Base-by-base conservation (phyloP, 176 grass and related monocot genomes). In the Oropetium thomaeum region DNA sequence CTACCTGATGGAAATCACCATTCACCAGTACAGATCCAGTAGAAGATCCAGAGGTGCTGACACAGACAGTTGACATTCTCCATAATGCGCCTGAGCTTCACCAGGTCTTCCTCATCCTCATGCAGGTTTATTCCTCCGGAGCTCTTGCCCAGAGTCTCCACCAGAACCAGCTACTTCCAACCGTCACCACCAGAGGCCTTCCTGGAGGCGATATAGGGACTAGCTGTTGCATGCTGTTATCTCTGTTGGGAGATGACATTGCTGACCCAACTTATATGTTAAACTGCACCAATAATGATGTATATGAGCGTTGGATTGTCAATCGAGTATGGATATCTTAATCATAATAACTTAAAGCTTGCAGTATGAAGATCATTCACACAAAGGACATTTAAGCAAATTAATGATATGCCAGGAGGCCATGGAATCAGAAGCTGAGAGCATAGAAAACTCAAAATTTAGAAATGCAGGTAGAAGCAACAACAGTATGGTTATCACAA, bases 1-100 rank as follows among this genome's bases (percentile, higher is more conserved):
- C n/a, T 40, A 97, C 88, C 88, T 97, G 91, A 69, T 97, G 95
- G 84, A 97, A 97, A 80, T 97, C 95, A n/a, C 91, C 95, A 60
- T n/a, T n/a, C n/a, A n/a, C n/a, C n/a, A 91, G 93, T 40, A 86
- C 91, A 40, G 95, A 97, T 3, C 91, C 90, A 34, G 95, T 88
- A 7, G 95, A 97, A 32, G 88, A 93, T 1, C 95, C 91, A 17
- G 95, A 97, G 25, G 93, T 97, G 76, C 75, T 94, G 40, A 97
- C 95, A 48, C 86, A 68, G 30, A 97, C 90, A 1, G 90, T 88
- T 88, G 11, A 97, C 88, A 28, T 93, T 72, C 78, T 94, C 91
- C 81, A 97, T 97, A 83, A 97, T 94, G 73, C 95, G 77, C 29
- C 91, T 82, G 10, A 97, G 84, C 86, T 93, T 97, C 37, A 97